A percentile compares a stretch with the other conserved stretches of the same genome.
phyloP scores from a whole-genome alignment of 2,329 filamentous ascomycete genomes.

The Clonostachys rosea region DNA sequence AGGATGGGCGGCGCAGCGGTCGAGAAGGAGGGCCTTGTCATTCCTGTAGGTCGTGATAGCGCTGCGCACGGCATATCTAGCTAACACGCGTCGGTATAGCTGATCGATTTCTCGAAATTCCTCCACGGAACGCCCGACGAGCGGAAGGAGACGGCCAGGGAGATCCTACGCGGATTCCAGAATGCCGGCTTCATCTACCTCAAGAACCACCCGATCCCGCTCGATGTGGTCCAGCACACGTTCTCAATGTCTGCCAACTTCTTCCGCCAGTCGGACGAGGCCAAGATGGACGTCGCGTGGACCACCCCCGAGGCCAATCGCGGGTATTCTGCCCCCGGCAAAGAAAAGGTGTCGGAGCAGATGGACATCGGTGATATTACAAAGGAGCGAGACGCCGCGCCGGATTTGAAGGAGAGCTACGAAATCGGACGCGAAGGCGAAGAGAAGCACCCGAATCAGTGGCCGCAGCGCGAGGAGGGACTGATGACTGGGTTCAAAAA shows the following conservation, averaged over 20 bases:
- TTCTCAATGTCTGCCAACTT: conserved; percentile 68
- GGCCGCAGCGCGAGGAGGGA: conserved; percentile 48
- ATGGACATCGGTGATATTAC: conserved; percentile 43
- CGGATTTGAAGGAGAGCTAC: conserved; percentile 61
- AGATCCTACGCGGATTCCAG: conserved; percentile 77
- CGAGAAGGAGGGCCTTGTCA: conserved; percentile 45
- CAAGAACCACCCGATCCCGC: conserved; percentile 68
- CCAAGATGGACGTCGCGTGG: conserved; percentile 67
- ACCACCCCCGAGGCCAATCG: conserved; percentile 69
- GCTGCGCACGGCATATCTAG: not conserved
- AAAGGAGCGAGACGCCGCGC: conserved; percentile 50
- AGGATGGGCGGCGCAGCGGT: conserved; percentile 33
- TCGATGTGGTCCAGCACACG: conserved; percentile 51
- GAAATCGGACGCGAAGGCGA: conserved; percentile 61
- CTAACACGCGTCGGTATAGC: conserved; percentile 3
- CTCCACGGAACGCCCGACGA: conserved; percentile 57
- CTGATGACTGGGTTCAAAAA: conserved; percentile 53
- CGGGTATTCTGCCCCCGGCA: conserved; percentile 64
- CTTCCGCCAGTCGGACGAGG: conserved; percentile 57
- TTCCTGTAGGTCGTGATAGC: conserved; percentile 36
- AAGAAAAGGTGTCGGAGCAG: conserved; percentile 63
- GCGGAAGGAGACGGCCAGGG: conserved; percentile 61
- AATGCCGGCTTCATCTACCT: conserved; percentile 88
- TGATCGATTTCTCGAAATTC: conserved; percentile 72
- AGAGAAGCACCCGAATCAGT: conserved; percentile 66